Evolutionary conservation across 139 green algal genomes (phyloP).

Genomic region (Ettlia oleoabundans): DNA sequence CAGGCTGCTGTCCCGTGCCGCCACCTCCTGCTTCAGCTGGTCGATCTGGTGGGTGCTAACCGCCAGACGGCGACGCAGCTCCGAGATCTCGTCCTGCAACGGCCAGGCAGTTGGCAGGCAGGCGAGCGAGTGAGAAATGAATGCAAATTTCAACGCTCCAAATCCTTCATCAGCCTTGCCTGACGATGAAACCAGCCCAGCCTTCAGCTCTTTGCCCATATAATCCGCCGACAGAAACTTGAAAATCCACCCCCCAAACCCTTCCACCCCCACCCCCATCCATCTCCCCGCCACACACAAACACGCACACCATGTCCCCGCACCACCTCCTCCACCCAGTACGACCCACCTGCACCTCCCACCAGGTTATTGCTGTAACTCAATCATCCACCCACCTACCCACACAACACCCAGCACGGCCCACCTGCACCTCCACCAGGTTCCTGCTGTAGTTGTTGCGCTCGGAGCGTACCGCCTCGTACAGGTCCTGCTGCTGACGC

Average conservation of each 20-base stretch:
- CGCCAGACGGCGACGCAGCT: constrained; percentile 94
- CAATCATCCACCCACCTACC: not conserved
- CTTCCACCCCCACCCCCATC: too few relatives aligned
- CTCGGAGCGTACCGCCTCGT: constrained; percentile 79
- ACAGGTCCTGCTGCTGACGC: constrained; percentile 92
- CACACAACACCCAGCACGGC: constrained; percentile 79
- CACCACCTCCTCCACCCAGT: too few relatives aligned
- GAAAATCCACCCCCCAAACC: too few relatives aligned
- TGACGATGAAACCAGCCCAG: too few relatives aligned
- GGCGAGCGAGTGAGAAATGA: not conserved
- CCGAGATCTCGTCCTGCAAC: constrained; percentile 84
- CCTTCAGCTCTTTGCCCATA: too few relatives aligned
- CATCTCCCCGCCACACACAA: too few relatives aligned
- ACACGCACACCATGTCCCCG: too few relatives aligned
- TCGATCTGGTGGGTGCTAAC: constrained; percentile 87
- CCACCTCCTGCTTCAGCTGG: constrained; percentile 92
- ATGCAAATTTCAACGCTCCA: not conserved
- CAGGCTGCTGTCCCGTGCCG: constrained; percentile 80
- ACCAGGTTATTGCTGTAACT: not conserved
- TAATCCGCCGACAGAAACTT: too few relatives aligned
- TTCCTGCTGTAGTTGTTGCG: constrained; percentile 93
- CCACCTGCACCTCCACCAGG: constrained; percentile 86
- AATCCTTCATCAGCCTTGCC: too few relatives aligned
- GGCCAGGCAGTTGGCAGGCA: too few relatives aligned
- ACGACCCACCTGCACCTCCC: not conserved